Percentiles rank a stretch among this genome's conserved stretches.
phyloP scores from a whole-genome alignment of 2,329 filamentous ascomycete genomes.

The Botrytis paeoniae region DNA sequence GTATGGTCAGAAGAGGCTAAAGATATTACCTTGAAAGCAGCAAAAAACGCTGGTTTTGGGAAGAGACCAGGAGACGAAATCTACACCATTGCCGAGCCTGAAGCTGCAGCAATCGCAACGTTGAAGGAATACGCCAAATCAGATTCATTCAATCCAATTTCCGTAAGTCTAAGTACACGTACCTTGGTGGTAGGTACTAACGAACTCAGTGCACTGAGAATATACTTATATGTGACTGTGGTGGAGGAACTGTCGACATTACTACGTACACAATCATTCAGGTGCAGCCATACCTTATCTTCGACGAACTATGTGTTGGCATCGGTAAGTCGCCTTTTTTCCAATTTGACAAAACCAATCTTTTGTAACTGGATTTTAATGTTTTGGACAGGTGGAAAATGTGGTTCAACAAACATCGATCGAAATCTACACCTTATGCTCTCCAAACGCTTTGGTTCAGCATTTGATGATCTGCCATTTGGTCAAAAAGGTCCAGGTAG shows the following conservation, averaged over 20 bases:
- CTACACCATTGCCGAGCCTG: conserved; percentile 32
- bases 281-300: conserved; percentile 22
- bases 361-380: no score
- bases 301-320: conserved; percentile 29
- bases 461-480: conserved; percentile 24
- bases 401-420: conserved; percentile 32
- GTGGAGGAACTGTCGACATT: conserved; percentile 32
- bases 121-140: conserved; percentile 21
- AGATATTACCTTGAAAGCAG: conserved; percentile 28
- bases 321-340: not conserved
- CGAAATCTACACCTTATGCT: conserved; percentile 30
- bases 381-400: conserved; percentile 28
- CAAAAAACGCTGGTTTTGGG: conserved; percentile 29
- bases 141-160: conserved; percentile 21
- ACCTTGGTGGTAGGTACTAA: not conserved
- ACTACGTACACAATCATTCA: conserved; percentile 30
- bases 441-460: conserved; percentile 25
- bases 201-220: conserved; percentile 22
- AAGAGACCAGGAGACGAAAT: conserved; percentile 23
- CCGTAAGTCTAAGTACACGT: no score
- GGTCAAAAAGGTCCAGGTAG: conserved; percentile 27
- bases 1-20: conserved; percentile 33
- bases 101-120: conserved; percentile 31
- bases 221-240: conserved; percentile 32
- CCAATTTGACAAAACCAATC: no score